Base-by-base conservation (phyloP, 2,329 filamentous ascomycete genomes). In the Aureobasidium pullulans region DNA sequence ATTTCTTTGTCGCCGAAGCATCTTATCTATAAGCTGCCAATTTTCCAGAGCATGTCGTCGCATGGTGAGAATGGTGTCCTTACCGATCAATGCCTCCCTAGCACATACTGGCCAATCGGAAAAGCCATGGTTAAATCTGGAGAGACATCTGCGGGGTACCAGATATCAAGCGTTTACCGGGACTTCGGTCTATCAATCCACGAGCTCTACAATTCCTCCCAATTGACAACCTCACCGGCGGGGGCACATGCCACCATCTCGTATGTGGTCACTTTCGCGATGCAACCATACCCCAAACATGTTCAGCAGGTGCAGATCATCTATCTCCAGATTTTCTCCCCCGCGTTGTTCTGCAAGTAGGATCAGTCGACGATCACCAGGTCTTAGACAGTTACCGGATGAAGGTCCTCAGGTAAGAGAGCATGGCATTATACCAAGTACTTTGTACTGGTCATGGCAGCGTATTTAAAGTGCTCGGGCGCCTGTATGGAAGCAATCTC, bases 231-330 rank as follows among this genome's bases (percentile, higher is more conserved):
- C 40, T 56, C 52, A 40, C 40, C 52, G 52, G 52, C 31, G 52
- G 52, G 40, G 52, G 52, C 50, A 42, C 37, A 54, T 43, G 37
- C 50, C 42, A 54, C 50, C 37, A 28, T 54, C 37, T 50, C 50
- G 37, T 54, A 54, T 43, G 9, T n/a, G 7, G 34, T 34, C 34
- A n/a, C 31, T 32, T 15, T 34, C 5, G 37, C 37, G 28, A 54
- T 54, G 40, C 40, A 44, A 46, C 52, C 37, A 43, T 54, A 32
- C 28, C 50, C 37, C 39, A 43, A 54, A 54, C 50, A 43, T 54
- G 28, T 40, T 29, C 50, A 29, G 9, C 28, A 6, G n/a, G n/a
- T 46, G 52, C 37, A 44, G 52, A 56, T 56, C 52, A 29, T 43
- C 31, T 28, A 36, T 40, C 52, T 40, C 52, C 52, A 56, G 52